Base-by-base conservation (phyloP, 2,329 filamentous ascomycete species). In the Xylaria sp. region DNA sequence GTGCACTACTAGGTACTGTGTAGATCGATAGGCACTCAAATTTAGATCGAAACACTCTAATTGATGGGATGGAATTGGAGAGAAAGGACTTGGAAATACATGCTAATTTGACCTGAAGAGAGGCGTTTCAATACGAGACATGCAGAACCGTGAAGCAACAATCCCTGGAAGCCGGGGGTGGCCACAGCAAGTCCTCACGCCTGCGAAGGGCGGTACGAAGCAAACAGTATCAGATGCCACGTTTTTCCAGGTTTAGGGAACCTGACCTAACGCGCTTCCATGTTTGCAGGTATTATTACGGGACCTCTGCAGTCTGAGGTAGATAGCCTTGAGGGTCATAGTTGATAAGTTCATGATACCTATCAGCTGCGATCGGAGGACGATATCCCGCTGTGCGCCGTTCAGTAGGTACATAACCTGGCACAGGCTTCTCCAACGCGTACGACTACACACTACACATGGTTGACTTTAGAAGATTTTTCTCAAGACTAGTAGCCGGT, bases 91-190 rank as follows among this genome's bases (percentile, higher is more conserved):
- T n/a, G 45, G 51, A 48, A 55, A 53, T 58, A 9, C 42, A 51
- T 7, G 37, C 39, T 24, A 37, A 52, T 51, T 55, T 16, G 38
- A 46, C 44, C 47, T 50, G 41, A 53, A 50, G 45, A 61, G 43
- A 55, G 51, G 44, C 37, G 61, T 63, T 63, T 63, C 54, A 53
- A 57, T 48, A 52, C 49, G 46, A 62, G 59, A 62, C 57, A 45
- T 56, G 48, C 55, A 43, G 51, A 50, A 50, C 39, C 50, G 48
- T n/a, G 47, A 56, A 39, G 19, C 53, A 53, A 51, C 37, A 29
- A 51, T 40, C 39, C 43, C 41, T n/a, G 45, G 41, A 43, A 18
- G 11, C 43, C 47, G 22, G 48, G 50, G 56, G 45, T 54, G 50
- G 52, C 38, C 37, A 37, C 52, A 56, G 50, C 43, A 52, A 51